phyloP scores from a whole-genome alignment of 1,284 basidiomycete species.

The Apiotrichum siamense region DNA sequence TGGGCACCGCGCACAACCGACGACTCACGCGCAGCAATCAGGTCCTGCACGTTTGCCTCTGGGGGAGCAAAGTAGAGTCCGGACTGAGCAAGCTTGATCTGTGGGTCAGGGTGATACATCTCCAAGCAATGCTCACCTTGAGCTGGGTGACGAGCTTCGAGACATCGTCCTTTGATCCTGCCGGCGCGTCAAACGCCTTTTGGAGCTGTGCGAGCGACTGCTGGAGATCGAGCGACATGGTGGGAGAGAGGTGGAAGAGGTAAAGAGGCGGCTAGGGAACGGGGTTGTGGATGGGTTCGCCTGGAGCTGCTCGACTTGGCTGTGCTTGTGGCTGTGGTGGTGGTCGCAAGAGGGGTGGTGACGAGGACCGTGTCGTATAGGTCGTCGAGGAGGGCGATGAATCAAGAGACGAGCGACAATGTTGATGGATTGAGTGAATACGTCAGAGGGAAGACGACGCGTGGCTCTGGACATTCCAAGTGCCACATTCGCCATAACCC shows the following conservation, averaged over 20 bases:
- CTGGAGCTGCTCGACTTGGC: too few species aligned
- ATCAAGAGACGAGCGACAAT: too few species aligned
- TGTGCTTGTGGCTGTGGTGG: too few species aligned
- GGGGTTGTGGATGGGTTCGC: not conserved
- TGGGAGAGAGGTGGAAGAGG: not conserved
- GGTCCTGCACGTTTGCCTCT: conserved; percentile 34
- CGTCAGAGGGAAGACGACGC: not conserved
- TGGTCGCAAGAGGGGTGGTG: too few species aligned
- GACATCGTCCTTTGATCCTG: conserved; percentile 23
- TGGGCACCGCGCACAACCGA: too few species aligned
- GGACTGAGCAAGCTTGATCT: conserved; percentile 45
- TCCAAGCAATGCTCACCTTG: conserved; percentile 30
- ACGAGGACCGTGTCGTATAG: too few species aligned
- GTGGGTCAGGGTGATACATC: not conserved
- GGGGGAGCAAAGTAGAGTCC: conserved; percentile 47
- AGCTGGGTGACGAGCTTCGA: conserved; percentile 33
- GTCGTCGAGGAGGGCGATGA: too few species aligned
- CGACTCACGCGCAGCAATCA: conserved; percentile 44
- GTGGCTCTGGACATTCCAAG: not conserved
- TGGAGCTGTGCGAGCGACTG: conserved; percentile 39
- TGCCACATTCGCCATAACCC: too few species aligned
- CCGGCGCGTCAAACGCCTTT: conserved; percentile 26
- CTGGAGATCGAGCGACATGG: conserved; percentile 39
- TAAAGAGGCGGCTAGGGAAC: too few species aligned
- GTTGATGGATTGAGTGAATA: too few species aligned